Conservation (phyloP, 495 filamentous ascomycete genomes). For the Hyphodiscus hymeniophilus region DNA sequence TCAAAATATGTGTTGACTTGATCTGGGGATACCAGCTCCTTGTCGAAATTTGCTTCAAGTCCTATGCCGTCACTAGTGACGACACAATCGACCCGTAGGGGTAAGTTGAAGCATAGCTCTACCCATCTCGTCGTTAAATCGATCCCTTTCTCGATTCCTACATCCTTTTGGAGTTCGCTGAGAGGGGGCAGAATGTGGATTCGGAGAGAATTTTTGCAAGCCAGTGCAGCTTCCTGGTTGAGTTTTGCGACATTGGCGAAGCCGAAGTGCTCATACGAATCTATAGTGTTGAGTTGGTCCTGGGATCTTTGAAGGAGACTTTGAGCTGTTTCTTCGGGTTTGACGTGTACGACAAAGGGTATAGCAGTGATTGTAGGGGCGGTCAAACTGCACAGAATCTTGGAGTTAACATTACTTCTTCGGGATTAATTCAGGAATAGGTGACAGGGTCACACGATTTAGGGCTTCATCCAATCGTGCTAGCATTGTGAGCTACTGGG, state of each 20-base stretch:
- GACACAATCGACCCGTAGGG: neutral
- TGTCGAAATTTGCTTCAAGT: neutral
- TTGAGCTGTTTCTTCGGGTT: neutral
- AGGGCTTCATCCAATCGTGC: no score
- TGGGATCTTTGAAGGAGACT: neutral
- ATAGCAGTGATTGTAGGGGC: constrained; percentile 46
- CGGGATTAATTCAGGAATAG: no score
- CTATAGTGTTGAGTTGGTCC: neutral
- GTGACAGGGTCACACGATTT: no score
- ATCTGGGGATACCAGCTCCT: neutral
- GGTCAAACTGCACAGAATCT: no score
- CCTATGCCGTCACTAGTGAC: neutral
- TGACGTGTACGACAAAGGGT: constrained; percentile 18
- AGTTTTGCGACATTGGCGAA: neutral
- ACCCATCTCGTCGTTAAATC: neutral
- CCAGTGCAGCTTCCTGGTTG: neutral
- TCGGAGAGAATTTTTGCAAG: neutral
- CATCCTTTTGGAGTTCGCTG: neutral
- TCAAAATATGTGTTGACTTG: neutral
- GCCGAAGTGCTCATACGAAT: neutral
- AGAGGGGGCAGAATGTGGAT: neutral
- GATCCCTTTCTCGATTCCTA: neutral
- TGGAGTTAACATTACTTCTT: no score
- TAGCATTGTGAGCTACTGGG: no score
- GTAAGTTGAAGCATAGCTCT: neutral